A percentile compares a stretch with the other conserved stretches of the same genome.
phyloP scores from a whole-genome alignment of 78 protist species.

The Dictyostelium intermedium region DNA sequence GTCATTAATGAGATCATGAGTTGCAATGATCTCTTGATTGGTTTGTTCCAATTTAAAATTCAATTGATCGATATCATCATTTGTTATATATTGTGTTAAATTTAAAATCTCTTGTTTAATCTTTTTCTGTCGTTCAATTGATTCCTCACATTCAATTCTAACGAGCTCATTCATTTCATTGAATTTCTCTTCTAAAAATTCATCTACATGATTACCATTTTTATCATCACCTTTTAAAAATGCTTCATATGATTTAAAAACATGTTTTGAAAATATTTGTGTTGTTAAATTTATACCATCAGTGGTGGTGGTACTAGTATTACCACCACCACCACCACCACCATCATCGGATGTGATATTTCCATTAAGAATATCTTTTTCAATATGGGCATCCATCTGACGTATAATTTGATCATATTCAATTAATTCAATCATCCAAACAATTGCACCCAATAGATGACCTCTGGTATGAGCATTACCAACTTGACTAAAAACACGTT shows the following conservation, averaged over 20 bases:
- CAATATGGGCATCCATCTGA: not conserved
- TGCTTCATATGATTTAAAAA: not conserved
- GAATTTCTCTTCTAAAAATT: not conserved
- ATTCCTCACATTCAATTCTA: not conserved
- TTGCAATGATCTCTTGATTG: not conserved
- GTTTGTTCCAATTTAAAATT: not conserved
- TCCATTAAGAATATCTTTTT: not conserved
- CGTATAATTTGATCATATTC: not conserved
- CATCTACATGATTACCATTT: not conserved
- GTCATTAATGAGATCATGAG: not conserved
- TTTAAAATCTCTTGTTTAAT: not conserved
- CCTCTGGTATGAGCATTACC: slow-evolving; percentile 80
- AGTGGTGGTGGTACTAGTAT: too few relatives aligned
- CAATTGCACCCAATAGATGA: slow-evolving; percentile 67
- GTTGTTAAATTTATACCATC: not conserved
- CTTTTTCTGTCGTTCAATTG: not conserved
- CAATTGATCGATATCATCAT: not conserved
- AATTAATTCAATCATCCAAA: slow-evolving; percentile 77
- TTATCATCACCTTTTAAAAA: slow-evolving; percentile 10
- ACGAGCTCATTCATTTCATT: not conserved
- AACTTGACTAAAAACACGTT: slow-evolving; percentile 55
- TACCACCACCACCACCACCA: not conserved
- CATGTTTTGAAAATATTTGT: not conserved
- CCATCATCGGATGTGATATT: not conserved
- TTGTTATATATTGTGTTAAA: not conserved